Base-by-base conservation (phyloP, 75 land plant species). In the Selaginella moellendorffii region DNA sequence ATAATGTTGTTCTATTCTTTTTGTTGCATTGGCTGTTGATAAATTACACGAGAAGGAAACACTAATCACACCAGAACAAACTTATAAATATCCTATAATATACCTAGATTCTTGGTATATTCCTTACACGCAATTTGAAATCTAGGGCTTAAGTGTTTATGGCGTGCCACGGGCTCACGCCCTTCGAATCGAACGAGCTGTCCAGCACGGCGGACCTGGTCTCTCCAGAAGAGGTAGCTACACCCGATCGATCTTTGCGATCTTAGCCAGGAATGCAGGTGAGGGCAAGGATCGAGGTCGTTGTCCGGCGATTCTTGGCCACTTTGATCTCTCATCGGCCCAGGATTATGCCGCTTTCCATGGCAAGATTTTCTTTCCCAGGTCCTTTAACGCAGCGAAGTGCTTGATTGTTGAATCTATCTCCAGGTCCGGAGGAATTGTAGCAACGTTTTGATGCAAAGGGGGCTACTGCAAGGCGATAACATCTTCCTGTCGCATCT, bases 401-500 rank as follows among this genome's bases (percentile, higher is more conserved):
- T 17, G 29, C 9, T 26, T 22, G 0, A 28, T 31, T 67, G 69
- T 2, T 54, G 26, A 22, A 0, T 10, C 28, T 18, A 18, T 23
- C 20, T 59, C 28, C 26, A 17, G 69, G 29, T 30, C 27, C 54
- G 63, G 56, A 46, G 54, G 5, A 30, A 14, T 66, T 71, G 22
- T 52, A 52, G 12, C 63, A 24, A 24, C 30, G 31, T 22, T 28
- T 30, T 29, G 30, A 61, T 19, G 71, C n/a, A 25, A 71, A 53
- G 12, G 25, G 63, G 74, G 69, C 65, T 24, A 17, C 9, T 1
- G 2, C 2, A 12, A 22, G 51, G 52, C 30, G 64, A 0, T 29
- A 31, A 30, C 19, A 14, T 87, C 54, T 87, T 74, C 65, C 80
- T 87, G 5, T 87, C 84, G 0, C 67, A 76, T 60, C 65, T 78